Conservation (phyloP, 257 asterid species). For the Leonotis leonurus region DNA sequence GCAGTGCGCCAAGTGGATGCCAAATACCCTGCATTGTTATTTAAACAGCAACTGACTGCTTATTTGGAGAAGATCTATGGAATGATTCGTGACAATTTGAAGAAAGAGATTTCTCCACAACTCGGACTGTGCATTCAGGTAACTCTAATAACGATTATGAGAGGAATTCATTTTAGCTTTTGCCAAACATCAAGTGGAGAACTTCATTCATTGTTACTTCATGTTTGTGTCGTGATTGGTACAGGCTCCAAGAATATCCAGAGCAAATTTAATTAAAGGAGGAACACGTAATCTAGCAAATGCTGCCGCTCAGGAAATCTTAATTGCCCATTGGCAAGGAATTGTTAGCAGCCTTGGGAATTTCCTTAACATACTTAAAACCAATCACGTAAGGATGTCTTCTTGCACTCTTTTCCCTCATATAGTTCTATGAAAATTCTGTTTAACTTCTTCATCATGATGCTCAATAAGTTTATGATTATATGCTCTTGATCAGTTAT, state of each 20-base stretch:
- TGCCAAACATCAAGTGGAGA: not conserved
- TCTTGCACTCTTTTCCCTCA: not conserved
- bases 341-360: constrained; percentile 64
- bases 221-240: constrained; percentile 9
- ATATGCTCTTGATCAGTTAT: not conserved
- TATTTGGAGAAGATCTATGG: constrained; percentile 87
- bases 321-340: constrained; percentile 98
- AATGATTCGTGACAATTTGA: constrained; percentile 81
- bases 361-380: constrained; percentile 58
- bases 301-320: constrained; percentile 89
- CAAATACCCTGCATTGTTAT: constrained; percentile 92
- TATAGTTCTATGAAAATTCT: not conserved
- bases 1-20: constrained; percentile 87
- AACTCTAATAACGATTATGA: not conserved
- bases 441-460: not conserved
- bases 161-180: constrained; percentile 6
- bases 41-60: constrained; percentile 87
- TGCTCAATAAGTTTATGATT: not conserved
- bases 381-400: constrained; percentile 55
- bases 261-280: constrained; percentile 78
- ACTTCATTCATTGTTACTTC: constrained; percentile 1
- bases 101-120: constrained; percentile 80
- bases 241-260: constrained; percentile 96
- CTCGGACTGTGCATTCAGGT: constrained; percentile 98
- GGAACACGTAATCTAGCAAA: constrained; percentile 78